A percentile compares a stretch with the other conserved stretches of the same genome.
phyloP scores from a whole-genome alignment of 495 filamentous ascomycete species.

The Penicillium chermesinum region DNA sequence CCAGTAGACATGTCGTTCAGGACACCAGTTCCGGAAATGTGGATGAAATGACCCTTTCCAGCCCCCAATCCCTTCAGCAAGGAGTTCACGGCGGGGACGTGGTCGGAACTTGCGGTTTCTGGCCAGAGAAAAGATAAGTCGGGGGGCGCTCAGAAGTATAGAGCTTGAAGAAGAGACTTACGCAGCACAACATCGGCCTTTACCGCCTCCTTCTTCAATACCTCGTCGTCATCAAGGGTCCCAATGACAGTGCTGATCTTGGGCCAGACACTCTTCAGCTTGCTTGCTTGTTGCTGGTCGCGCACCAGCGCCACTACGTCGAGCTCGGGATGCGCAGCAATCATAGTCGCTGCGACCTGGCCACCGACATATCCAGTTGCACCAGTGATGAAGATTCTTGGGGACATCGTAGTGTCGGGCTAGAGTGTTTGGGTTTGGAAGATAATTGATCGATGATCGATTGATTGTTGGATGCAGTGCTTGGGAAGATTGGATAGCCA shows the following conservation, averaged over 20 bases:
- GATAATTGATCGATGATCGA: not conserved
- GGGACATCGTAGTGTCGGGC: not conserved
- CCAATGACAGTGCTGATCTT: not conserved
- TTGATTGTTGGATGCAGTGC: not conserved
- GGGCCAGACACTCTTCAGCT: not conserved
- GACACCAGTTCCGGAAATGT: conserved; percentile 7
- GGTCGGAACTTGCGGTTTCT: conserved; percentile 4
- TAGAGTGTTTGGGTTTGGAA: not conserved
- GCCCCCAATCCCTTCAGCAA: not conserved
- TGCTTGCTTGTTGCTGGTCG: not conserved
- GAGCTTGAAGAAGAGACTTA: not conserved
- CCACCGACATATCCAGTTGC: conserved; percentile 5
- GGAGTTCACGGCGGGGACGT: conserved; percentile 4
- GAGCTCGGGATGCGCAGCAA: conserved; percentile 1
- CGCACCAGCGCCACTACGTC: not conserved
- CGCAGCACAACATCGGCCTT: conserved; percentile 4
- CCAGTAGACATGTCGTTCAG: conserved; percentile 4
- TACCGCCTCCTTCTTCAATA: not conserved
- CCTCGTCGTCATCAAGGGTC: conserved; percentile 1
- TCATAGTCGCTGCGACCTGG: not conserved
- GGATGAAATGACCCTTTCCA: conserved; percentile 4
- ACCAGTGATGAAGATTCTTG: conserved; percentile 4
- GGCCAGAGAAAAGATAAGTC: not conserved
- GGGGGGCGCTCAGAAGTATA: not conserved
- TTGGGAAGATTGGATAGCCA: no score